Evolutionary conservation across 2,329 filamentous ascomycete genomes (phyloP), one percentile per base, ranked within the genome.

Genomic region (Cercospora zeina): DNA sequence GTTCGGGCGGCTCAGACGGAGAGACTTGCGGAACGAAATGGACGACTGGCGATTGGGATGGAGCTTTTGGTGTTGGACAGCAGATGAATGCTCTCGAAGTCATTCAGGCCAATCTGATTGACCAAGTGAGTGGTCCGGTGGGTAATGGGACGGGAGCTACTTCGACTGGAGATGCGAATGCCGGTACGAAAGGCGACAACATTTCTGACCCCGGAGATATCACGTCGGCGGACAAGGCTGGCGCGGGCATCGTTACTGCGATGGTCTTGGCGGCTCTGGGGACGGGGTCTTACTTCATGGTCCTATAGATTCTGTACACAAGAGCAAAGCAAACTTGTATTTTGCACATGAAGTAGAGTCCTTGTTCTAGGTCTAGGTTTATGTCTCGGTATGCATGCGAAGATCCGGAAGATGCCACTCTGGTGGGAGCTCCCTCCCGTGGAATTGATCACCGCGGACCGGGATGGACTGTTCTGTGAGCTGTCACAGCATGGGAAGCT

Each of bases 21-120:
- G 76, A 74, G 11, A 76, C 72, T 59, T 80, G 78, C 65, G 78
- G 78, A 2, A 73, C 72, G 55, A 68, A 72, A n/a, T 80, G 78
- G 78, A 78, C 72, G 59, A 62, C 62, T n/a, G 63, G 60, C 19
- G 55, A 68, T 4, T 77, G 75, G 63, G 82, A 83, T 68, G 77
- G 79, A 2, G 73, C 70, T 1, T 68, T 71, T 9, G 82, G 83
- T 2, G 82, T 83, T 0, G 82, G 82, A 4, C 79, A 85, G 68
- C 79, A 84, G 69, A 83, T 85, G 80, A 61, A 78, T 36, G 82
- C 80, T 0, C 74, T 85, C 1, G 80, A 79, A 42, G 76, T 80
- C 37, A 77, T 85, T 54, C 70, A 75, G 21, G 37, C 62, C 13
- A 72, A 79, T 54, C 70, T 81, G 36, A 74, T 81, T 7, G 54